These are phyloP conservation scores for Apiotrichum laibachii DNA, from an alignment of 1,284 basidiomycete genomes.

Conservation along the genomic window DNA sequence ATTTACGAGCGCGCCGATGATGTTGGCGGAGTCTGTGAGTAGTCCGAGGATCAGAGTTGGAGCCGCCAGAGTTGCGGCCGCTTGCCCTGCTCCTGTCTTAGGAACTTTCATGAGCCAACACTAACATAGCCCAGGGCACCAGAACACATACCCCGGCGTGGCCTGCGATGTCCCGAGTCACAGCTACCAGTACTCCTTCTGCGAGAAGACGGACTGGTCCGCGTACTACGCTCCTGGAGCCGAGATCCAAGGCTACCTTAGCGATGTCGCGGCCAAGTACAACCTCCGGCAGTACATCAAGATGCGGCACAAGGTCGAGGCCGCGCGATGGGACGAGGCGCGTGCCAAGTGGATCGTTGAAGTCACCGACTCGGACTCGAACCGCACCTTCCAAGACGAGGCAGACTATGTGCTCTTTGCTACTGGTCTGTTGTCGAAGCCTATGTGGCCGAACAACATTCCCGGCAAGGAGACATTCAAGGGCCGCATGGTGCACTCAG, in stretches of 20 bases:
- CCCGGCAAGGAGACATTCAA: slow-evolving; percentile 28
- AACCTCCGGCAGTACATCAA: slow-evolving; percentile 28
- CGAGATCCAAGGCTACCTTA: slow-evolving; percentile 35
- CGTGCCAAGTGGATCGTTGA: slow-evolving; percentile 34
- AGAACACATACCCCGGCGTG: slow-evolving; percentile 34
- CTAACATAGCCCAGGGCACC: too few relatives aligned
- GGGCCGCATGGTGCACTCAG: slow-evolving; percentile 33
- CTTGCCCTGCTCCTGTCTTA: too few relatives aligned
- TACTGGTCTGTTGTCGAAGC: slow-evolving; percentile 27
- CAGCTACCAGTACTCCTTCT: slow-evolving; percentile 30
- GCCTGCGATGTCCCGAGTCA: slow-evolving; percentile 36
- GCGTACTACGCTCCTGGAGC: slow-evolving; percentile 31
- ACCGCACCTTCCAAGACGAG: slow-evolving; percentile 16
- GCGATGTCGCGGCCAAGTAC: slow-evolving; percentile 23
- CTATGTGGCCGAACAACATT: slow-evolving; percentile 27
- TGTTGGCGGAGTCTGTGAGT: slow-evolving; percentile 21
- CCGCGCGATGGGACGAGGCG: slow-evolving; percentile 26
- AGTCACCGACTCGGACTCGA: slow-evolving; percentile 13
- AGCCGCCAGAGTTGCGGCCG: too few relatives aligned
- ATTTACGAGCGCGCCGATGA: slow-evolving; percentile 17
- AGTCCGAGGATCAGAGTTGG: too few relatives aligned
- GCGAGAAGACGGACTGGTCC: slow-evolving; percentile 26
- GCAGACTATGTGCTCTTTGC: slow-evolving; percentile 41
- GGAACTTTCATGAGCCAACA: too few relatives aligned
- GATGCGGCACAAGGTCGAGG: not conserved